Conservation (phyloP, 768 basidiomycete genomes). For the Trametes punicea region DNA sequence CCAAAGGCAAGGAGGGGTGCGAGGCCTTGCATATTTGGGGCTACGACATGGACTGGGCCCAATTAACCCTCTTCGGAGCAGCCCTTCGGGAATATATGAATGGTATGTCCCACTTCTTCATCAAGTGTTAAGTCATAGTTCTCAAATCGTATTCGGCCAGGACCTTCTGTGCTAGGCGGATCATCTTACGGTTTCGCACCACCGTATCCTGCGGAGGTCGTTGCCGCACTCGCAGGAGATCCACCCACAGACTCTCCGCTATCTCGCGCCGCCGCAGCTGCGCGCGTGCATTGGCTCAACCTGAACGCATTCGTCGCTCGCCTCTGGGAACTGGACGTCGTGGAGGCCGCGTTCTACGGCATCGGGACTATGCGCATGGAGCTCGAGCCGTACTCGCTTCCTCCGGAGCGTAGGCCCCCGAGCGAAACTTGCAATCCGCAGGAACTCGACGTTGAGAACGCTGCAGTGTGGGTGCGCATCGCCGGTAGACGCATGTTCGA, state of each 20-base stretch:
- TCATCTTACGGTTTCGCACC: too few relatives aligned
- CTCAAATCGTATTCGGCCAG: too few relatives aligned
- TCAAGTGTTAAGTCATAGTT: too few relatives aligned
- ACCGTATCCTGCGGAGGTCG: not conserved
- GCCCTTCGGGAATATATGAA: constrained; percentile 7
- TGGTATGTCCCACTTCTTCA: not conserved
- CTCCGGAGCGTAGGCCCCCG: not conserved
- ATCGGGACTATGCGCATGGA: constrained; percentile 10
- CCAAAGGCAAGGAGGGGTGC: not conserved
- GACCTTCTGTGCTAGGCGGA: too few relatives aligned
- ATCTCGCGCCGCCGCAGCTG: not conserved
- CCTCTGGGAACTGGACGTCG: constrained; percentile 10
- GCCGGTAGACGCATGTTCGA: constrained; percentile 11
- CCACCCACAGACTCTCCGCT: not conserved
- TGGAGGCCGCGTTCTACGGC: constrained; percentile 7
- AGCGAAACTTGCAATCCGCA: not conserved
- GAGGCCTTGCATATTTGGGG: constrained; percentile 12
- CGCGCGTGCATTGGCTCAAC: constrained; percentile 13
- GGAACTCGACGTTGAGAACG: constrained; percentile 9
- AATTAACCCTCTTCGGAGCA: constrained; percentile 5
- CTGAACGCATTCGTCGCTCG: constrained; percentile 7
- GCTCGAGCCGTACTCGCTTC: constrained; percentile 10
- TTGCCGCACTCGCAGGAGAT: not conserved
- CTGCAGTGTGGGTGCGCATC: constrained; percentile 1
- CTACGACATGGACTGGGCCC: not conserved